These are phyloP conservation scores for Diplogelasinospora grovesii DNA, from an alignment of 495 filamentous ascomycete genomes.

Conservation along the genomic window DNA sequence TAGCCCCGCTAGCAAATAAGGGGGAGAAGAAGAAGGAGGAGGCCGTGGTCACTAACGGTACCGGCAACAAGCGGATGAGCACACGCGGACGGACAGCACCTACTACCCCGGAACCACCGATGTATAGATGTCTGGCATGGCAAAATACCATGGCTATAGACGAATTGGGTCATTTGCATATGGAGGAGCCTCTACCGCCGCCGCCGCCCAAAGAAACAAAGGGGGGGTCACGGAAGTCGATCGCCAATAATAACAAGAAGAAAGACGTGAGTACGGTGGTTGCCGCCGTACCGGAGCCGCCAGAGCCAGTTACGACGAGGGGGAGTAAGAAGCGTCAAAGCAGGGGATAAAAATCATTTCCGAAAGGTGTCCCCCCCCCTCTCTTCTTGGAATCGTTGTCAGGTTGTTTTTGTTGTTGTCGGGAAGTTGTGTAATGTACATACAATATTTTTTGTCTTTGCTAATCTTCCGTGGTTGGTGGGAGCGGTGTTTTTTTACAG, in stretches of 20 bases:
- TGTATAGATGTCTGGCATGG: conserved; percentile 75
- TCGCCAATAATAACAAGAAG: too few species aligned
- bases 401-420: too few species aligned
- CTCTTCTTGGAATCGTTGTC: too few species aligned
- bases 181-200: conserved; percentile 61
- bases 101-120: conserved; percentile 39
- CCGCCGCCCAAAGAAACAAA: conserved; percentile 54
- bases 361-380: too few species aligned
- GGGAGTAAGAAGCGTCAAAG: conserved; percentile 16
- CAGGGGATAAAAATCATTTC: too few species aligned
- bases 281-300: conserved; percentile 9
- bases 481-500: too few species aligned
- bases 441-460: too few species aligned
- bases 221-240: too few species aligned
- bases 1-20: conserved; percentile 42
- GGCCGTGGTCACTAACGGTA: conserved; percentile 22
- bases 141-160: conserved; percentile 68
- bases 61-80: conserved; percentile 55
- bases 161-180: conserved; percentile 77
- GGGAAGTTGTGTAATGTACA: too few species aligned
- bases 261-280: conserved; percentile 23
- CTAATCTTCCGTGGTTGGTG: too few species aligned
- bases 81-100: conserved; percentile 61
- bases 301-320: conserved; percentile 9
- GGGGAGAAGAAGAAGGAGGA: conserved; percentile 52